Evolutionary conservation across 1,284 basidiomycete genomes (phyloP), one percentile per base, ranked within the genome.

Genomic region (Prillingera fragicola): DNA sequence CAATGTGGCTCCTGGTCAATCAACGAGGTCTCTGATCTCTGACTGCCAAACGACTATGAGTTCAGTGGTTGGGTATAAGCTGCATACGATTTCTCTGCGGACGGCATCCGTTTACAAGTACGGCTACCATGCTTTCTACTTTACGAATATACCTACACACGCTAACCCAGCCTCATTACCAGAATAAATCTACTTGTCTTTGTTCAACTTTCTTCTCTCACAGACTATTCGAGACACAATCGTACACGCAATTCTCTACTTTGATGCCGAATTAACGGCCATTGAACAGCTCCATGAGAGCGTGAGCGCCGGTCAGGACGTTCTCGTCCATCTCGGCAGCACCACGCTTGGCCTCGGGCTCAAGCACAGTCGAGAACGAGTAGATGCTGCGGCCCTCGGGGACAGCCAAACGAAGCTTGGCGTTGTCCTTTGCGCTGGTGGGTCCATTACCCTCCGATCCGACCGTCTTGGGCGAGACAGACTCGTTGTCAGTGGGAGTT

Each of bases 321-420:
- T 50, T 47, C 42, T 54, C 52, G 34, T 54, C 52, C 52, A 54
- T 54, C 45, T 54, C 52, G 25, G 36, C 45, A 18, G 41, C 38
- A 19, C 52, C 52, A 34, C 48, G 48, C 42, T 50, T 50, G 12
- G 44, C 46, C 45, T 54, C 44, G 23, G 52, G 52, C 45, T 54
- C 52, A 33, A 54, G 48, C 42, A 45, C 52, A 15, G 45, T 54
- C 25, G 48, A 50, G 40, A 54, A 50, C 33, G 48, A 50, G 43
- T 54, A 54, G 37, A 54, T 54, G 45, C 44, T 50, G 24, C 52
- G 44, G 27, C 52, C 52, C 40, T 50, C 42, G 33, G 52, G 52
- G 14, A 50, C 33, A 2, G 49, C 45, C 5, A 54, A 38, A 21
- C 48, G 45, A 12, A 36, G 38, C 48, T 49, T 49, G 28, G 10